Conservation (phyloP, 768 basidiomycete species). For the Mycena olivaceomarginata region DNA sequence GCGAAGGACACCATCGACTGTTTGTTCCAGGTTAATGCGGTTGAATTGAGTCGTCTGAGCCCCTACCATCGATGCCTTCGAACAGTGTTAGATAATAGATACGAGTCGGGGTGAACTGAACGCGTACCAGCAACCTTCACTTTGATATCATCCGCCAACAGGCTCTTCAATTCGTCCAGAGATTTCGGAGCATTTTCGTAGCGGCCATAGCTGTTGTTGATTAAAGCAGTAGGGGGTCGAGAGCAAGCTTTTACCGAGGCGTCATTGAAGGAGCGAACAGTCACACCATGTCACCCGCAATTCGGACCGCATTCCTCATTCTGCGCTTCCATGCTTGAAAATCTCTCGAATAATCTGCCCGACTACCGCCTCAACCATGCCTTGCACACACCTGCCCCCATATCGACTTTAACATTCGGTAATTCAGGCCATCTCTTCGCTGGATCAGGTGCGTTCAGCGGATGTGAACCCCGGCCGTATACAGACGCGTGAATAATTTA, state of each 20-base stretch:
- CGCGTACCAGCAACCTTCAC: constrained; percentile 94
- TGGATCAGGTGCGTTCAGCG: constrained; percentile 72
- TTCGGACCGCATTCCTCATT: background rate
- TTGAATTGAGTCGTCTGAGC: constrained; percentile 17
- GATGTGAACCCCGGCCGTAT: background rate
- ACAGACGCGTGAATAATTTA: constrained; percentile 52
- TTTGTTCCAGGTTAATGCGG: background rate
- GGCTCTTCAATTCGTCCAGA: constrained; percentile 72
- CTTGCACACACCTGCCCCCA: constrained; percentile 67
- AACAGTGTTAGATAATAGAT: constrained; percentile 13
- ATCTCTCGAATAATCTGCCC: constrained; percentile 33
- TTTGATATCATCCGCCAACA: constrained; percentile 82
- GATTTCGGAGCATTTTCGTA: constrained; percentile 63
- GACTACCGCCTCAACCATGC: constrained; percentile 41
- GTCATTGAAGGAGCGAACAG: constrained; percentile 5
- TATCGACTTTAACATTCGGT: constrained; percentile 73
- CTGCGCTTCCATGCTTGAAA: constrained; percentile 24
- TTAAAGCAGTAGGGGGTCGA: background rate
- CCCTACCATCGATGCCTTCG: constrained; percentile 79
- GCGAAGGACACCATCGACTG: constrained; percentile 94
- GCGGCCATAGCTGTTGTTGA: constrained; percentile 23
- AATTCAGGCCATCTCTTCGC: constrained; percentile 70
- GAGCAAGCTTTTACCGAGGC: too few relatives aligned
- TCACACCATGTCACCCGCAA: background rate
- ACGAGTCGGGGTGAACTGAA: background rate